Evolutionary conservation across 2,329 filamentous ascomycete genomes (phyloP).

Genomic region (Aspergillus flavus): DNA sequence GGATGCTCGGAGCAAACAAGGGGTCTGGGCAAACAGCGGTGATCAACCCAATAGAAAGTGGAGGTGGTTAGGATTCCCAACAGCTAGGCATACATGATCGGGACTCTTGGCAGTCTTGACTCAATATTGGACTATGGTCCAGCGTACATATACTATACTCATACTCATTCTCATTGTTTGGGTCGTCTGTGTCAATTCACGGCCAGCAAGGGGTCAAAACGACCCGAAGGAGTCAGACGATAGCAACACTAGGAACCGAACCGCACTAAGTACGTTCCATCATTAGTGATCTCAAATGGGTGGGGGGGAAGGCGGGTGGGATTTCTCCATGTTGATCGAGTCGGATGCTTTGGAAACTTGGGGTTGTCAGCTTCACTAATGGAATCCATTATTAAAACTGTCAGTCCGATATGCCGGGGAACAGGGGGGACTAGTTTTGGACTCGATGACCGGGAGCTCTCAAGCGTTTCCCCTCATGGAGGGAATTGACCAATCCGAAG

Average conservation of each 20-base stretch:
- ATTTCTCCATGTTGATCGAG: background rate
- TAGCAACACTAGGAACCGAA: background rate
- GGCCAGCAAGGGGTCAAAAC: background rate
- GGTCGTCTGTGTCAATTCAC: background rate
- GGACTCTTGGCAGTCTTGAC: slow-evolving; percentile 1
- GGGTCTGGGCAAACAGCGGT: slow-evolving; percentile 5
- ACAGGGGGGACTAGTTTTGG: background rate
- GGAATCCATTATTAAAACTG: background rate
- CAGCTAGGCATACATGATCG: background rate
- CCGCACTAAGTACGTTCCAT: background rate
- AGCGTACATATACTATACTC: background rate
- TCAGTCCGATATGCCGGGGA: background rate
- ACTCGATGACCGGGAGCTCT: background rate
- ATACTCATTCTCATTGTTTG: background rate
- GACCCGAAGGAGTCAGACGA: slow-evolving; percentile 1
- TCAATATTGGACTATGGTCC: background rate
- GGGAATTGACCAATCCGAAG: slow-evolving; percentile 1
- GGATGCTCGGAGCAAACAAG: background rate
- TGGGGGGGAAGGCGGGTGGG: background rate
- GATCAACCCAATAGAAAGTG: slow-evolving; percentile 8
- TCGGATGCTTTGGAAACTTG: background rate
- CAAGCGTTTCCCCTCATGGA: background rate
- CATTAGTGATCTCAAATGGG: background rate
- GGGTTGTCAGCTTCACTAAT: background rate
- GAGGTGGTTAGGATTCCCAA: slow-evolving; percentile 1